Conservation (phyloP, 2,329 filamentous ascomycete genomes). For the Tolypocladium capitatum region DNA sequence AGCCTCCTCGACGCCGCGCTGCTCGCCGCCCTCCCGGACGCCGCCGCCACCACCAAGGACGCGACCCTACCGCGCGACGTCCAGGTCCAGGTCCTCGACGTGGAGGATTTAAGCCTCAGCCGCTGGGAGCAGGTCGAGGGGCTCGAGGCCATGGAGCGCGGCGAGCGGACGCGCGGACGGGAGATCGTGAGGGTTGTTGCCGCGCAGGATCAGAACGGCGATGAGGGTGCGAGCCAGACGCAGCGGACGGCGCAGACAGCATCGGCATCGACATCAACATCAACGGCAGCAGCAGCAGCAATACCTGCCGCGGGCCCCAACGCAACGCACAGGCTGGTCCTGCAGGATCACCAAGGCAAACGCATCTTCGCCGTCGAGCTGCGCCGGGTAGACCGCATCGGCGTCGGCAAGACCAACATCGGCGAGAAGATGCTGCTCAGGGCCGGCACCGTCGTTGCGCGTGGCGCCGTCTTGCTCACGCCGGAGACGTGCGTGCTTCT, state of each 20-base stretch:
- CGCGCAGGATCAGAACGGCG: constrained; percentile 31
- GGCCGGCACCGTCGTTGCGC: constrained; percentile 49
- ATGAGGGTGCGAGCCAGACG: constrained; percentile 18
- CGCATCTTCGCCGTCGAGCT: constrained; percentile 64
- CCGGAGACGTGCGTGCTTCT: constrained; percentile 54
- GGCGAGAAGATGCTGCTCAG: constrained; percentile 71
- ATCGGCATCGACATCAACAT: not conserved
- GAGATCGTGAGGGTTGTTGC: constrained; percentile 62
- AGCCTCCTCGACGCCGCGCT: constrained; percentile 31
- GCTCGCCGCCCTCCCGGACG: constrained; percentile 33
- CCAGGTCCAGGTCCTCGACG: constrained; percentile 69
- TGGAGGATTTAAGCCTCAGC: constrained; percentile 69
- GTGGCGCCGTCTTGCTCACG: constrained; percentile 69
- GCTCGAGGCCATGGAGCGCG: constrained; percentile 59
- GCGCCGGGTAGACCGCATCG: constrained; percentile 49
- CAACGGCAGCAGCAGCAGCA: not conserved
- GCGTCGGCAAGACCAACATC: constrained; percentile 52
- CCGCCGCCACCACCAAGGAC: constrained; percentile 39
- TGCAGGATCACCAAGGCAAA: constrained; percentile 66
- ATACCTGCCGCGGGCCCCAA: constrained; percentile 17
- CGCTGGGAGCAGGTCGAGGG: constrained; percentile 81
- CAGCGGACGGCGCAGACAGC: constrained; percentile 5
- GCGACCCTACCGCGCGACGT: constrained; percentile 46
- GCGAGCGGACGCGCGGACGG: constrained; percentile 61
- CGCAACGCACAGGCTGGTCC: constrained; percentile 63